Conservation (phyloP, 2,329 filamentous ascomycete genomes). For the Epichloe typhina region DNA sequence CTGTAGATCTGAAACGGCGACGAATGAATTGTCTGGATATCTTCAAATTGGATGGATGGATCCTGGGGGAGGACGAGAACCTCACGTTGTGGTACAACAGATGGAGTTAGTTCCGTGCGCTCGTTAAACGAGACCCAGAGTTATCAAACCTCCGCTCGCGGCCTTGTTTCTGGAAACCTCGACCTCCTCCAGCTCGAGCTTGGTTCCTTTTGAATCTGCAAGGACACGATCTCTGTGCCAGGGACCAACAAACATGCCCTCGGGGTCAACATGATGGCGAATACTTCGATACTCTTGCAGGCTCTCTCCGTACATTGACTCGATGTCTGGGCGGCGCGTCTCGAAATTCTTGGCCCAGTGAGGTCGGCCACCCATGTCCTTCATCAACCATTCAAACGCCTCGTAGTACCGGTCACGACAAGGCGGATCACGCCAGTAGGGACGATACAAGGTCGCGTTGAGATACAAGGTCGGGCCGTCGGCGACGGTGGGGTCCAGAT, state of each 20-base stretch:
- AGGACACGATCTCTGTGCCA: slow-evolving; percentile 70
- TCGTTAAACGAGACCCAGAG: slow-evolving; percentile 2
- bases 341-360: slow-evolving; percentile 93
- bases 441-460: slow-evolving; percentile 80
- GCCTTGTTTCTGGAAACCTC: slow-evolving; percentile 17
- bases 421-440: slow-evolving; percentile 65
- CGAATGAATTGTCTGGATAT: too few relatives aligned
- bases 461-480: slow-evolving; percentile 71
- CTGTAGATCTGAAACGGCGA: too few relatives aligned
- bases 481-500: slow-evolving; percentile 55
- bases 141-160: slow-evolving; percentile 14
- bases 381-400: slow-evolving; percentile 85
- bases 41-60: too few relatives aligned
- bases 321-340: slow-evolving; percentile 46
- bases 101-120: too few relatives aligned
- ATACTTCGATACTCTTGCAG: slow-evolving; percentile 55
- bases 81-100: too few relatives aligned
- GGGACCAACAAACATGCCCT: slow-evolving; percentile 79
- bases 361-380: slow-evolving; percentile 64
- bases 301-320: slow-evolving; percentile 54
- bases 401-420: slow-evolving; percentile 69
- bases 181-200: slow-evolving; percentile 24
- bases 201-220: slow-evolving; percentile 14
- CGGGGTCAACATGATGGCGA: slow-evolving; percentile 57
- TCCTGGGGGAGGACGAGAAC: too few relatives aligned